Conservation (phyloP, 345 rosid species). For the Kernera saxatilis region DNA sequence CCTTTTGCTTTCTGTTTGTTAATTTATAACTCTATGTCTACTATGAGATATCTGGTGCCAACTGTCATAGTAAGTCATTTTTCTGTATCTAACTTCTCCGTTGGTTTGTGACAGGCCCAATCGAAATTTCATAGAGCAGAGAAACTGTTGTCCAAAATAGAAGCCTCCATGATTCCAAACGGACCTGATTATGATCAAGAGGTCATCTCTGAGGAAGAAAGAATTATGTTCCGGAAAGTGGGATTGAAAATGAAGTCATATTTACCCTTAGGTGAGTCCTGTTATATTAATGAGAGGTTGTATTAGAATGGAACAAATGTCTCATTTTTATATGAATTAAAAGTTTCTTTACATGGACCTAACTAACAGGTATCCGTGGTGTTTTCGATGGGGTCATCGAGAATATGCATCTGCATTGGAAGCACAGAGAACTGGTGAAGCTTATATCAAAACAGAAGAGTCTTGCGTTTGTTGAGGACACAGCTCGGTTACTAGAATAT, state of each 20-base stretch:
- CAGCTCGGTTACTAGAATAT: slow-evolving; percentile 80
- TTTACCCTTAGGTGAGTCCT: slow-evolving; percentile 70
- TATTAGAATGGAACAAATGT: not conserved
- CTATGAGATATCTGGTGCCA: slow-evolving; percentile 3
- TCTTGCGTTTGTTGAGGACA: slow-evolving; percentile 87
- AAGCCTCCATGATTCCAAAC: slow-evolving; percentile 86
- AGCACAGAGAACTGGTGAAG: slow-evolving; percentile 96
- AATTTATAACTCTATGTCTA: not conserved
- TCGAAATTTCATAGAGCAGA: slow-evolving; percentile 89
- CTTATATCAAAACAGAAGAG: slow-evolving; percentile 90
- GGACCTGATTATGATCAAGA: slow-evolving; percentile 99
- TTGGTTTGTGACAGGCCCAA: slow-evolving; percentile 56
- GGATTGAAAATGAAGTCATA: slow-evolving; percentile 94
- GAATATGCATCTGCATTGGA: slow-evolving; percentile 99
- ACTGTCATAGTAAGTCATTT: not conserved
- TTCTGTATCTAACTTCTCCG: slow-evolving; percentile 2
- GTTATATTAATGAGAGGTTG: not conserved
- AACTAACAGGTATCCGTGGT: slow-evolving; percentile 81
- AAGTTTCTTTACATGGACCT: not conserved
- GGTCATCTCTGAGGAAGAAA: slow-evolving; percentile 90
- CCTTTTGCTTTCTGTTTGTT: slow-evolving; percentile 6
- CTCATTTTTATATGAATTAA: slow-evolving; percentile 5
- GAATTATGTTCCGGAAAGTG: slow-evolving; percentile 82
- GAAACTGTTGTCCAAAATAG: slow-evolving; percentile 74
- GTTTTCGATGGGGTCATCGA: slow-evolving; percentile 97